Percentiles rank a stretch among this genome's conserved stretches.
Evolutionary conservation across 1,284 basidiomycete genomes (phyloP).

Genomic region (Fomitopsis schrenkii): DNA sequence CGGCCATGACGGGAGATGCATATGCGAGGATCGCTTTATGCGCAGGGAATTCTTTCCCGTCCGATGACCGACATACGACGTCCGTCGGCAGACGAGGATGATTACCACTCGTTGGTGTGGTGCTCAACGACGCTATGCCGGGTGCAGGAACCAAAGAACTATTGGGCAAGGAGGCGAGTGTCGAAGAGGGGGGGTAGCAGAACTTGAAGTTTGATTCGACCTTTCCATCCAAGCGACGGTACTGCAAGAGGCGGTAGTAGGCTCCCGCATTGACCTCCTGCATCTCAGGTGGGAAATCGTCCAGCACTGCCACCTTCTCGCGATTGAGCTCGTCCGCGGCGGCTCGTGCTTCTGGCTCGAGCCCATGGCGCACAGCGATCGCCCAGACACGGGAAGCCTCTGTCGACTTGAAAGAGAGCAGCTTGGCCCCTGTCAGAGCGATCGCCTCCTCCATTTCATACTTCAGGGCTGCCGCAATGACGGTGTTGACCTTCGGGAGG

Average conservation of each 20-base stretch:
- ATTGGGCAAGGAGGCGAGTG: too few species aligned
- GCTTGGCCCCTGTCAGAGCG: neutral
- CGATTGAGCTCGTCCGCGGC: neutral
- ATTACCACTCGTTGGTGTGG: neutral
- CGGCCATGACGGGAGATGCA: constrained; percentile 39
- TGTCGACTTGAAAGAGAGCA: neutral
- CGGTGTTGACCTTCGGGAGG: neutral
- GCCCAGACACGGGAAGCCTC: neutral
- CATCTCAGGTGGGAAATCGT: neutral
- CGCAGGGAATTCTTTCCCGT: constrained; percentile 40
- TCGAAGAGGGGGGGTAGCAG: neutral
- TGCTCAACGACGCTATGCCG: neutral
- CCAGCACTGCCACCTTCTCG: neutral
- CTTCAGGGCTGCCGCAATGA: neutral
- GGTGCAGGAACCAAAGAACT: neutral
- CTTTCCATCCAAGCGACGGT: neutral
- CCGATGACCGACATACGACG: constrained; percentile 42
- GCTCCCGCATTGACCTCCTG: neutral
- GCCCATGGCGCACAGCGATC: neutral
- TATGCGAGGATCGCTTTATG: constrained; percentile 41
- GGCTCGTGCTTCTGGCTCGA: neutral
- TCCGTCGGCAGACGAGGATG: constrained; percentile 19
- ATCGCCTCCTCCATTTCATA: neutral
- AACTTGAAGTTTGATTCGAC: neutral
- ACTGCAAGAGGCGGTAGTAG: neutral